Evolutionary conservation across 2,329 filamentous ascomycete species (phyloP), one percentile per base, ranked within the genome.

Genomic region (Claviceps quebecensis): DNA sequence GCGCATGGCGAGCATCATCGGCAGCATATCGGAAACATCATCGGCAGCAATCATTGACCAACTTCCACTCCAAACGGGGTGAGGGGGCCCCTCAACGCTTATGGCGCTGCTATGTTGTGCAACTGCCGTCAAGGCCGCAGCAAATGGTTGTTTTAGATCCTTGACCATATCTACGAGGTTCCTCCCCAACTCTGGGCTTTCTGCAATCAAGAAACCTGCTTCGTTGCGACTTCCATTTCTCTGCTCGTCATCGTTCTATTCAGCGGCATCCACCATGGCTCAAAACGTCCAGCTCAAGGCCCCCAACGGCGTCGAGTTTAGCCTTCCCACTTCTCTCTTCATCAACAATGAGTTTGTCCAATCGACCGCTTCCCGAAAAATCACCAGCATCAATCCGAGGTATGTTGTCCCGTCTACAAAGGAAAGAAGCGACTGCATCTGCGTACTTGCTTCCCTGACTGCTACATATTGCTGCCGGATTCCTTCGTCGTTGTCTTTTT

Each of bases 331-430:
- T 11, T 84, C 85, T 13, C 73, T 88, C 13, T 88, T 87, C 67
- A 87, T 88, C 68, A 85, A 86, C 70, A 87, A 87, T 54, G 81
- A 86, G 61, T 87, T 84, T 64, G 80, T 86, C 47, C 77, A 54
- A 77, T 77, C 64, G 69, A 77, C 50, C 71, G 77, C 56, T 67
- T 80, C 65, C 22, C 54, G 56, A 77, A 80, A 55, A 56, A 76
- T 86, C 50, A 70, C 73, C 7, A 75, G 74, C 19, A 78, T 86
- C 60, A 86, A 83, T 60, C 66, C 66, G n/a, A 63, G 61, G 66
- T 67, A 60, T 45, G 61, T 47, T 1, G 4, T 11, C 8, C 6
- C n/a, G 1, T 29, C 8, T 40, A n/a, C 38, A 2, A n/a, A 40
- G 1, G 1, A 40, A 17, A 1, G 14, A 17, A 9, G 14, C 14